phyloP scores from a whole-genome alignment of 139 green algal genomes.

The Pseudopediastrum boryanum region DNA sequence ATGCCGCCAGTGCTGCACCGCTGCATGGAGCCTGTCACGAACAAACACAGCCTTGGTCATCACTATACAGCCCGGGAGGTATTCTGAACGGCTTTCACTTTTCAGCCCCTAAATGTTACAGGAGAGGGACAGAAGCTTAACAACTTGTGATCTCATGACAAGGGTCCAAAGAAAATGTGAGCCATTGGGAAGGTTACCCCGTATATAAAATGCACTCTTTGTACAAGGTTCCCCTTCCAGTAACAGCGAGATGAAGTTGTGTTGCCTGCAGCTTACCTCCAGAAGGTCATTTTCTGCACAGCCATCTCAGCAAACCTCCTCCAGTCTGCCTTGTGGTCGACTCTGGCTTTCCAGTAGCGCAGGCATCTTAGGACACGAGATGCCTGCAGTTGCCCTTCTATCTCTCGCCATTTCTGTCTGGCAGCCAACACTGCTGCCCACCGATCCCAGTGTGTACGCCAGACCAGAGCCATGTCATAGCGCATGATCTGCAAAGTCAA shows the following conservation, averaged over 20 bases:
- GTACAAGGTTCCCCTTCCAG: no score
- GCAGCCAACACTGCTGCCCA: not conserved
- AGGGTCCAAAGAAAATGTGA: no score
- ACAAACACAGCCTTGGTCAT: no score
- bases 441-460: not conserved
- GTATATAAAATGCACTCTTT: no score
- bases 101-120: no score
- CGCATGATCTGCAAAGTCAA: not conserved
- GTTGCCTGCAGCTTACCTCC: not conserved
- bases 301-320: not conserved
- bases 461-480: slow-evolving; percentile 6
- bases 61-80: no score
- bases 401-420: not conserved
- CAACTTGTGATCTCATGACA: no score
- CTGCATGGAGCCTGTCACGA: not conserved
- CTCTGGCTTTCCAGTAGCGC: slow-evolving; percentile 30
- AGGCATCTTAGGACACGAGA: not conserved
- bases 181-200: no score
- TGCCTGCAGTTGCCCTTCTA: not conserved
- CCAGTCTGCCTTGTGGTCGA: slow-evolving; percentile 30
- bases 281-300: slow-evolving; percentile 6
- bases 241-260: no score
- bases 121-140: no score
- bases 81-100: no score
- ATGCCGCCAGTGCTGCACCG: not conserved